Evolutionary conservation across 2,329 filamentous ascomycete species (phyloP).

Genomic region (Aspergillus sp.): DNA sequence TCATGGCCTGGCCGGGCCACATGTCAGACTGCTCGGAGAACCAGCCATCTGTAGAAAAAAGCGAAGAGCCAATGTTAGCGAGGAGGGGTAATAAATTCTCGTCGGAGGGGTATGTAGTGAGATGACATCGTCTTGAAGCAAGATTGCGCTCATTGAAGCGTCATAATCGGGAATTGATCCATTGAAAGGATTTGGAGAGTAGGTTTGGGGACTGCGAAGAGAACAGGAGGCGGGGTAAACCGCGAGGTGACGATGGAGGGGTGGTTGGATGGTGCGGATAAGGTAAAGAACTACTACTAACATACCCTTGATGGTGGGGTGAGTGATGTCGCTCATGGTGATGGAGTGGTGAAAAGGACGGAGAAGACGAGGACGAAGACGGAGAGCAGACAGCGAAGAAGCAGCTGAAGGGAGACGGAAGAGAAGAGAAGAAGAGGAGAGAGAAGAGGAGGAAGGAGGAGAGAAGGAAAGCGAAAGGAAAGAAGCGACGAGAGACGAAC

Average conservation of each 20-base stretch:
- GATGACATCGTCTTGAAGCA: neutral
- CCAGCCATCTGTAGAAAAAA: slow-evolving; percentile 79
- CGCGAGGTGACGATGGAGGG: slow-evolving; percentile 18
- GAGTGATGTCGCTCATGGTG: slow-evolving; percentile 70
- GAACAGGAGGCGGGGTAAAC: slow-evolving; percentile 19
- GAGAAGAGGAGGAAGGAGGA: slow-evolving; percentile 18
- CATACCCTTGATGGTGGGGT: slow-evolving; percentile 75
- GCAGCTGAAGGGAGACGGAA: slow-evolving; percentile 25
- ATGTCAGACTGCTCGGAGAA: slow-evolving; percentile 98
- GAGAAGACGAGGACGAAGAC: slow-evolving; percentile 17
- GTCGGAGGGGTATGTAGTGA: neutral
- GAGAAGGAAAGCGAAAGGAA: slow-evolving; percentile 16
- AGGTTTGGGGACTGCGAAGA: neutral
- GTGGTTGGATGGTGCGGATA: slow-evolving; percentile 7
- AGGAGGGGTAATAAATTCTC: neutral
- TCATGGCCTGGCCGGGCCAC: slow-evolving; percentile 99
- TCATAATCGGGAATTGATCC: neutral
- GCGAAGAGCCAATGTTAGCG: slow-evolving; percentile 14
- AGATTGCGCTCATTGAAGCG: neutral
- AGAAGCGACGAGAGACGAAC: slow-evolving; percentile 19
- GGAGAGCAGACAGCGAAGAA: slow-evolving; percentile 20
- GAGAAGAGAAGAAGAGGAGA: slow-evolving; percentile 27
- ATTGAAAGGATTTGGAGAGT: slow-evolving; percentile 1
- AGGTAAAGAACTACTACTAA: slow-evolving; percentile 21
- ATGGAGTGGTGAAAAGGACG: slow-evolving; percentile 24